A percentile compares a stretch with the other conserved stretches of the same genome.
phyloP scores from a whole-genome alignment of 1,284 basidiomycete species.

The Ustilago cynodontis region DNA sequence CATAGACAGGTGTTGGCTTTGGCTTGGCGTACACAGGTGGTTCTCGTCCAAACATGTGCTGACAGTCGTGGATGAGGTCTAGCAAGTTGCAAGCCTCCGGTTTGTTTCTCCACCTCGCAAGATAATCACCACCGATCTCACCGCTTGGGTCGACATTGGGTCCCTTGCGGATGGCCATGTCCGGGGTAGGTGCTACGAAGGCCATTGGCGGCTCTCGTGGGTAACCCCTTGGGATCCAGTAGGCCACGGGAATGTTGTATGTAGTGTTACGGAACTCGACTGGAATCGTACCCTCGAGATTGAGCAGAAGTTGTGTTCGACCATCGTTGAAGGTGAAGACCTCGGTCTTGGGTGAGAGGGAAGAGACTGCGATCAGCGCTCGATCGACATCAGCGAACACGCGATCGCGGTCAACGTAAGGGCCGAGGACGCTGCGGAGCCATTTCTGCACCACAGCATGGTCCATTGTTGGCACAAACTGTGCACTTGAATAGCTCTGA shows the following conservation, averaged over 20 bases:
- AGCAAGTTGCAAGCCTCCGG: constrained; percentile 84
- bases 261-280: constrained; percentile 81
- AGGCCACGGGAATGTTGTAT: constrained; percentile 92
- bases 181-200: constrained; percentile 93
- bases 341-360: constrained; percentile 88
- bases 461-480: constrained; percentile 52
- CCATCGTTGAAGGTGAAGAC: constrained; percentile 97
- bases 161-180: constrained; percentile 87
- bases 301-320: constrained; percentile 88
- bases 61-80: constrained; percentile 79
- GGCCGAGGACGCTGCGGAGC: constrained; percentile 59
- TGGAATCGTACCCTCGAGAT: constrained; percentile 89
- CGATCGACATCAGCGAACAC: constrained; percentile 78
- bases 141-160: constrained; percentile 86
- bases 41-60: constrained; percentile 82
- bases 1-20: constrained; percentile 54
- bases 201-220: constrained; percentile 80
- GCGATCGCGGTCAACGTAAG: constrained; percentile 76
- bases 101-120: constrained; percentile 83
- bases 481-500: not conserved
- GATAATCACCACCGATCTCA: constrained; percentile 77
- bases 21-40: constrained; percentile 94
- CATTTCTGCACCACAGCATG: constrained; percentile 64
- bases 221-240: constrained; percentile 76
- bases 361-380: constrained; percentile 75